Evolutionary conservation across 164 flowering plant genomes (phyloP).

Genomic region (Platanus orientalis): DNA sequence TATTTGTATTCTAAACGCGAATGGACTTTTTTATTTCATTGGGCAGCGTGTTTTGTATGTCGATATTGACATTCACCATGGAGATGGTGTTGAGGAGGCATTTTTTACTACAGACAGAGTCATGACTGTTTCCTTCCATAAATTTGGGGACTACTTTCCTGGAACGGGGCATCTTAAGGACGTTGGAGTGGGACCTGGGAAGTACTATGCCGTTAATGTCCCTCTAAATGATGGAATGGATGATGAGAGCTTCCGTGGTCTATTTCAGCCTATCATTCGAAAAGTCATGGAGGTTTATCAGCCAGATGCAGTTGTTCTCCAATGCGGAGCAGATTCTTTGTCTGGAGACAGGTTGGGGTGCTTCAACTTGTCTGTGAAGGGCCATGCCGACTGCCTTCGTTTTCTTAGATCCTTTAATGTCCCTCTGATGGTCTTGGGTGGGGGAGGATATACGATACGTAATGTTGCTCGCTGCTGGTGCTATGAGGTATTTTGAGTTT

Average conservation of each 20-base stretch:
- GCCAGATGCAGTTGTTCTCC: slow-evolving; percentile 91
- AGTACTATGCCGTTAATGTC: slow-evolving; percentile 82
- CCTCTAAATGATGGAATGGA: slow-evolving; percentile 87
- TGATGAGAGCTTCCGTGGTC: slow-evolving; percentile 68
- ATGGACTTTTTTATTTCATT: background rate
- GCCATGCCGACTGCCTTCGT: slow-evolving; percentile 89
- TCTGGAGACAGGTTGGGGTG: slow-evolving; percentile 89
- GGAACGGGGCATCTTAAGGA: slow-evolving; percentile 87
- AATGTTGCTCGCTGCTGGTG: slow-evolving; percentile 99
- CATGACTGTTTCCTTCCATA: slow-evolving; percentile 91
- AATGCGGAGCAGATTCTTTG: slow-evolving; percentile 93
- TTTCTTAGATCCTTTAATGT: slow-evolving; percentile 83
- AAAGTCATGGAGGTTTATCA: slow-evolving; percentile 91
- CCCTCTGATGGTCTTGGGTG: slow-evolving; percentile 91
- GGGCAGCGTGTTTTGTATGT: slow-evolving; percentile 84
- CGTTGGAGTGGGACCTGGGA: slow-evolving; percentile 54
- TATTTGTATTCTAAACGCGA: background rate
- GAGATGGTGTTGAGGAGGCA: slow-evolving; percentile 93
- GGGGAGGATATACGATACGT: slow-evolving; percentile 90
- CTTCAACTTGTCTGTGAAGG: slow-evolving; percentile 88
- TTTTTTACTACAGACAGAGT: slow-evolving; percentile 85
- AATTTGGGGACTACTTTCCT: slow-evolving; percentile 82
- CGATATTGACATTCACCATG: slow-evolving; percentile 87
- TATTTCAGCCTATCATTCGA: slow-evolving; percentile 69
- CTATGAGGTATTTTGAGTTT: slow-evolving; percentile 60